phyloP scores from a whole-genome alignment of 1,284 basidiomycete species.

The Austroboletus novae-zelandiae region DNA sequence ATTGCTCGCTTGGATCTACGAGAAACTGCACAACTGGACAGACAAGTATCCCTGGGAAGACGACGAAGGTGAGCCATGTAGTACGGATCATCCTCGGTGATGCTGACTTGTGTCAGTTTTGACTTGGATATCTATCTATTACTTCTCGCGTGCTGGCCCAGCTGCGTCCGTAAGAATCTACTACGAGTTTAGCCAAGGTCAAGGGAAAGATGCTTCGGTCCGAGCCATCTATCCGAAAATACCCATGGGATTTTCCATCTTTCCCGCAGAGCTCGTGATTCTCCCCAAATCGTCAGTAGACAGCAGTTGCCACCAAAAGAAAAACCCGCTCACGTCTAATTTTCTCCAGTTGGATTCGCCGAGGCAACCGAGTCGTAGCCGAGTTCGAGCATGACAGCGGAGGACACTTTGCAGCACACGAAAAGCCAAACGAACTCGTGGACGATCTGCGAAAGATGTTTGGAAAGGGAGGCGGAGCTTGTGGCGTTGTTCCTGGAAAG shows the following conservation, averaged over 20 bases:
- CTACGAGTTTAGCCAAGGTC: constrained; percentile 36
- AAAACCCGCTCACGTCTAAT: background rate
- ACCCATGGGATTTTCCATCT: constrained; percentile 48
- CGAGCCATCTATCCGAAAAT: constrained; percentile 25
- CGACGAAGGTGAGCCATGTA: constrained; percentile 40
- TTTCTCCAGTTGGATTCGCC: constrained; percentile 23
- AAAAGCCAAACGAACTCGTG: constrained; percentile 36
- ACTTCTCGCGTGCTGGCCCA: constrained; percentile 56
- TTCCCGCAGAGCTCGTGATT: constrained; percentile 43
- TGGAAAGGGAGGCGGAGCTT: constrained; percentile 39
- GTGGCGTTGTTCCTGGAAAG: constrained; percentile 34
- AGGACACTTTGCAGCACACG: constrained; percentile 42
- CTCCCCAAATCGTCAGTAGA: constrained; percentile 39
- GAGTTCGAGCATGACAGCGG: constrained; percentile 35
- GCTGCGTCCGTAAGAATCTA: constrained; percentile 56
- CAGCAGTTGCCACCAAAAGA: background rate
- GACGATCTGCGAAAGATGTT: constrained; percentile 43
- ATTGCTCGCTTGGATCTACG: constrained; percentile 59
- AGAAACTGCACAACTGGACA: constrained; percentile 53
- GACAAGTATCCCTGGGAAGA: constrained; percentile 51
- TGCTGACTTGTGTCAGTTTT: constrained; percentile 37
- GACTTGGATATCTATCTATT: constrained; percentile 59
- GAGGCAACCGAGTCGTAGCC: constrained; percentile 19
- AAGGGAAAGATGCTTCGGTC: rapidly evolving
- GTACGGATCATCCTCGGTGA: constrained; percentile 1